A percentile compares a stretch with the other conserved stretches of the same genome.
Evolutionary conservation across 2,329 filamentous ascomycete genomes (phyloP).

Genomic region (Pseudogymnoascus verrucosus): DNA sequence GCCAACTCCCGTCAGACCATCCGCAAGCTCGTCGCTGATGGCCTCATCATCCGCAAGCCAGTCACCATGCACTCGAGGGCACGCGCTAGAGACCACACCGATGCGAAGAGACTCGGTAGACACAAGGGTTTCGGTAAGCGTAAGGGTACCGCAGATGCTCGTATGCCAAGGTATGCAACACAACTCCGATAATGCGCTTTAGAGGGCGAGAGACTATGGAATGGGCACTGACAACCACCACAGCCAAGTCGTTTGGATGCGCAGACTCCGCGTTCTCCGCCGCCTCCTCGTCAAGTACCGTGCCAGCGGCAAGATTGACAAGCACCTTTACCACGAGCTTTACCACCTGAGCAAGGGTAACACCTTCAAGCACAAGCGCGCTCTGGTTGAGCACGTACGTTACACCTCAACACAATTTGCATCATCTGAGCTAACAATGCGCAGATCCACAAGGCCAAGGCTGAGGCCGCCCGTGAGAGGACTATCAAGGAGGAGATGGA

Average conservation of each 20-base stretch:
- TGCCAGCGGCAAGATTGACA: constrained; percentile 99
- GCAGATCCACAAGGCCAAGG: constrained; percentile 99
- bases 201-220: constrained; percentile 7
- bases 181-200: background rate
- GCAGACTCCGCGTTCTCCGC: constrained; percentile 97
- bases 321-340: constrained; percentile 99
- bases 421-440: constrained; percentile 22
- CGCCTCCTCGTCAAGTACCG: constrained; percentile 99
- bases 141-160: constrained; percentile 99
- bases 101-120: constrained; percentile 87
- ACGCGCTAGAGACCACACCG: constrained; percentile 90
- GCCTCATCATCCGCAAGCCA: constrained; percentile 99
- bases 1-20: constrained; percentile 99
- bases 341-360: constrained; percentile 99
- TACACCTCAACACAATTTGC: constrained; percentile 17
- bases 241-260: constrained; percentile 98
- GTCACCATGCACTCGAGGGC: constrained; percentile 99
- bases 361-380: constrained; percentile 99
- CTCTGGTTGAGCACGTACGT: constrained; percentile 99
- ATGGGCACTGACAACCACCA: constrained; percentile 23
- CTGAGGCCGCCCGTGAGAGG: constrained; percentile 95
- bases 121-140: constrained; percentile 99
- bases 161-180: constrained; percentile 85
- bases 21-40: constrained; percentile 99
- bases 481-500: constrained; percentile 99